Evolutionary conservation across 345 rosid species (phyloP).

Genomic region (Angophora floribunda): DNA sequence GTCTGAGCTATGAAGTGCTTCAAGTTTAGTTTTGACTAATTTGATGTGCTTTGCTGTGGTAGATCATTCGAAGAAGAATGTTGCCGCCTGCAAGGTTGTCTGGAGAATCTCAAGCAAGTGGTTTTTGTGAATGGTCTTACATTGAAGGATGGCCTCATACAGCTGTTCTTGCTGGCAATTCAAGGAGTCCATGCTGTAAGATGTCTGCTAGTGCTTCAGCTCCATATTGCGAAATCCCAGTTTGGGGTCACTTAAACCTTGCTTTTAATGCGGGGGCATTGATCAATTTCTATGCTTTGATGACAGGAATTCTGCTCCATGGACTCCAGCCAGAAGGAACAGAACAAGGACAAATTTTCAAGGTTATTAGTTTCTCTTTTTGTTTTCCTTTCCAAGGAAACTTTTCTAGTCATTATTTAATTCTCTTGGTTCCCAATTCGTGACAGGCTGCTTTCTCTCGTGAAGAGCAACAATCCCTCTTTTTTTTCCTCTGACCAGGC

Average conservation of each 20-base stretch:
- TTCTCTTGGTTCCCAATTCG: neutral
- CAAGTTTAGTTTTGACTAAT: neutral
- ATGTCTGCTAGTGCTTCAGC: neutral
- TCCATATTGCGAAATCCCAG: neutral
- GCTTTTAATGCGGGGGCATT: neutral
- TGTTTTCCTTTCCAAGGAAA: neutral
- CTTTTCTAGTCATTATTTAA: neutral
- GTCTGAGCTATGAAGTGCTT: neutral
- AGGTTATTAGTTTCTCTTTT: slow-evolving; percentile 29
- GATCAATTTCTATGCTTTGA: neutral
- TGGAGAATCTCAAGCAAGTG: slow-evolving; percentile 56
- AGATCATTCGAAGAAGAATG: slow-evolving; percentile 69
- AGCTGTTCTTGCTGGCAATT: slow-evolving; percentile 42
- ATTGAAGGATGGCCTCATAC: slow-evolving; percentile 33
- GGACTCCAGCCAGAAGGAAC: slow-evolving; percentile 34
- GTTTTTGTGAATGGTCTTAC: slow-evolving; percentile 19
- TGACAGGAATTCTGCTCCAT: slow-evolving; percentile 66
- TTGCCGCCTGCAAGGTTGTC: slow-evolving; percentile 38
- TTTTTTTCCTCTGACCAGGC: slow-evolving; percentile 41
- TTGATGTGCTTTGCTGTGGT: slow-evolving; percentile 17
- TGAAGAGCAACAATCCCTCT: slow-evolving; percentile 34
- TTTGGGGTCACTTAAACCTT: neutral
- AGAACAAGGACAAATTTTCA: slow-evolving; percentile 39
- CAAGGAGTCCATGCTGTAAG: slow-evolving; percentile 57
- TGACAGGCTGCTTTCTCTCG: slow-evolving; percentile 52